Evolutionary conservation across 495 filamentous ascomycete genomes (phyloP), one percentile per base, ranked within the genome.

Genomic region (Mytilinidion resinicola): DNA sequence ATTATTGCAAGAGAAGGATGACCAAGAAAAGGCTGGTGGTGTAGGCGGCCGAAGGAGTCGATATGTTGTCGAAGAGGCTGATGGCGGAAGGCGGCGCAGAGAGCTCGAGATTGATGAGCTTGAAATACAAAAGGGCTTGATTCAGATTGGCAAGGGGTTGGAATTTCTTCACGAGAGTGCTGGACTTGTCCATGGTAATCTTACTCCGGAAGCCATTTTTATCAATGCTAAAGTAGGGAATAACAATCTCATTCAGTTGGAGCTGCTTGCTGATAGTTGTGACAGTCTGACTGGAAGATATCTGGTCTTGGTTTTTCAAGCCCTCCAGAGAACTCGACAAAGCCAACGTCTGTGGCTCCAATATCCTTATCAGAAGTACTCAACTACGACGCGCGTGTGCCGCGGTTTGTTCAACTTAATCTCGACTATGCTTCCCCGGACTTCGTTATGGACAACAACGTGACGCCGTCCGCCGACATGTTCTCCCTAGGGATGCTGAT

Each of bases 141-240:
- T 96, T 48, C 93, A 98, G 72, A 80, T 97, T 39, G 90, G 88
- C 60, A 96, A 96, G 70, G 93, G 91, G 15, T 75, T 98, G 21
- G 91, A 98, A 73, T 98, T 98, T 64, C 76, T 98, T 17, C 93
- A 98, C 65, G 93, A 97, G 69, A 96, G 92, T 67, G 93, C 93
- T 30, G 90, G 88, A 0, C 77, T 97, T 21, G 88, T 97, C 1
- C 93, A 98, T 71, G 88, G 86, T 19, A 98, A 98, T 67, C 74
- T 98, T 56, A 97, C 91, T 1, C 95, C 93, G 0, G 93, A 98
- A 52, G 89, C 91, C n/a, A 83, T 98, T 47, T 86, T 92, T 55
- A 79, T 98, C 66, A 98, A 98, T 74, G 83, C 87, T 14, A 98
- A 98, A 81, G 86, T 81, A 71, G 39, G 82, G 30, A 55, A 53